Evolutionary conservation across 2,329 filamentous ascomycete species (phyloP), one percentile per base, ranked within the genome.

Genomic region (Pseudopyricularia cyperi): DNA sequence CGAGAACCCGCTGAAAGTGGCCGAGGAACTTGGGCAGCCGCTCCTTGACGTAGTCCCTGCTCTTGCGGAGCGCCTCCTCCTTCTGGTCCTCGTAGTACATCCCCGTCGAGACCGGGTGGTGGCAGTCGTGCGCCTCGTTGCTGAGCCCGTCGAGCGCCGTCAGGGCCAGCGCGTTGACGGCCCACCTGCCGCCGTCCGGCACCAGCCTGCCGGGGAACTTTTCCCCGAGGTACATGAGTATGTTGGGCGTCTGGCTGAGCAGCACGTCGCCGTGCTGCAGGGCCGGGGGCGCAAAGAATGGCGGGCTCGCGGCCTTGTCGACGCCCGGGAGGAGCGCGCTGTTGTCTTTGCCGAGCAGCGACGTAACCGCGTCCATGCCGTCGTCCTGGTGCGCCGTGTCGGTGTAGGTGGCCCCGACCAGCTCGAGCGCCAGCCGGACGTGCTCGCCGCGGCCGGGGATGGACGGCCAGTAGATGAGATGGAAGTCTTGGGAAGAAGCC

Each of bases 21-120:
- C 67, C 72, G 22, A 90, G 65, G 61, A 82, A 89, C 67, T 88
- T 89, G 17, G 86, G 85, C 32, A 90, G 69, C 1, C 87, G 71
- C 44, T 70, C 74, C 52, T 74, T 66, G 8, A 81, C 68, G 53
- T 82, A 88, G 52, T 81, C 73, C 42, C 68, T 68, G 8, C 77
- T 73, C 55, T 73, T 76, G 54, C 71, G 72, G 60, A 80, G 67
- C 15, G 80, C 72, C 62, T 87, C 86, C 0, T 72, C 68, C 63
- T 83, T 87, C 66, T 91, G 87, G 26, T 89, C 83, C 60, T 89
- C 84, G 59, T 89, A 91, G 63, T 82, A 85, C 4, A 76, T 62
- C 1, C 64, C 62, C 0, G 68, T 61, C 2, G 77, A 73, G 50
- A 88, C 69, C 1, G 87, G 87, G 60, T 91, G 87, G 63, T 91